Evolutionary conservation across 768 basidiomycete genomes (phyloP), one percentile per base, ranked within the genome.

Genomic region (Sporobolomyces phaffii): DNA sequence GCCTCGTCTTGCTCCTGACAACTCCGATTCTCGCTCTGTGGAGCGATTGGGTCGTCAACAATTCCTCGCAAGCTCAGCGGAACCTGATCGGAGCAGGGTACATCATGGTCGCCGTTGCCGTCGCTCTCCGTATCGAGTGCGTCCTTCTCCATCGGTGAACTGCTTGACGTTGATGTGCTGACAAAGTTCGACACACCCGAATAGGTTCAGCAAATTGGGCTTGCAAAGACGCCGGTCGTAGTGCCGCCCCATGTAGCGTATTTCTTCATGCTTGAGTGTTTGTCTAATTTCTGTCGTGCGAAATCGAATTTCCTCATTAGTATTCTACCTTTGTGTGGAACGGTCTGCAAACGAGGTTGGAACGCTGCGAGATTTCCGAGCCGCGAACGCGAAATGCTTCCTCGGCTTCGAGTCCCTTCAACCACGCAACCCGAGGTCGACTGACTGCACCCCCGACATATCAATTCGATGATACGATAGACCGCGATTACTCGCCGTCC

Each of bases 1-100:
- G 64, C 24, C 67, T 73, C 44, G 26, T 26, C 17, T 48, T 71
- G n/a, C 40, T 70, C 7, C 17, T 71, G 20, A 8, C 60, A 2
- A 73, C 73, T 3, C 69, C 73, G 18, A 2, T 50, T 10, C 49
- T 72, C 28, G 73, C 73, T 13, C 60, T 68, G 38, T 52, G 40
- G 28, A 47, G 44, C 15, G 68, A 66, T 44, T 73, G 72, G 72
- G 47, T 73, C 9, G n/a, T 36, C 9, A 34, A 24, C 38, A 65
- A 73, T 57, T 61, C 72, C 20, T 58, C 56, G 26, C 56, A 58
- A 34, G 20, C 5, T 14, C 17, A 58, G 34, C 41, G 56, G 4
- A 58, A 58, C 31, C 22, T 58, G 29, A 34, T 58, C 56, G 56
- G 41, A 11, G 17, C 28, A 8, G 56, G 56, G 2, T 45, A 18